Evolutionary conservation across 306 rosid genomes (phyloP), one percentile per base, ranked within the genome.

Genomic region (Vigna unguiculata): DNA sequence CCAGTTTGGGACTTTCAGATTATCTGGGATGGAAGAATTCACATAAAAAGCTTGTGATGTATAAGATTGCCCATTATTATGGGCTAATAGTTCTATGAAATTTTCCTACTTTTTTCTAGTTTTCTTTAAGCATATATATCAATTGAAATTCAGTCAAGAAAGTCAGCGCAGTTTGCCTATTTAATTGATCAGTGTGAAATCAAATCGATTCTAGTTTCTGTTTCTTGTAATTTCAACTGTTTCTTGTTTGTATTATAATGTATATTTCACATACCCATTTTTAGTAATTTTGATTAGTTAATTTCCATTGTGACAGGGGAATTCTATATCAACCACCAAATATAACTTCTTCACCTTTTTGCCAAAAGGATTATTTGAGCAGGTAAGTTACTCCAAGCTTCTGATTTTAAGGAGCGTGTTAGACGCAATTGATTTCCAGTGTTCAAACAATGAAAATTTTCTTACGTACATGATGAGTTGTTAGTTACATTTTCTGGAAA

Each of bases 311-410:
- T 90, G 75, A 65, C 93, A 94, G 98, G 98, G 95, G 45, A 94
- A 94, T 88, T 92, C 96, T 16, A 89, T 94, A 80, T 90, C 98
- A 3, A 94, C 98, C 19, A 94, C 98, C 15, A 94, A 94, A 83
- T 94, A 86, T 87, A 94, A 83, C 87, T 82, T 94, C 72, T 73
- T 94, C 40, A 91, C 97, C 53, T 94, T 92, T 83, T 76, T 94
- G 36, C 98, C 98, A 3, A 94, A 94, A 83, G 98, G 96, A 80
- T 78, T 94, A 83, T 91, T 90, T 84, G 98, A 94, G 87, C 98
- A 94, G 92, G 98, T 94, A 80, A 87, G 73, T 81, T 78, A 68
- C 62, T 71, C 76, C 46, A 52, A 38, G 81, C 63, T 88, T 69
- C 51, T 40, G 63, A 47, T 64, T 69, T 59, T 76, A 2, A 65